phyloP scores from a whole-genome alignment of 2,329 filamentous ascomycete genomes.

The Claviceps maximensis region DNA sequence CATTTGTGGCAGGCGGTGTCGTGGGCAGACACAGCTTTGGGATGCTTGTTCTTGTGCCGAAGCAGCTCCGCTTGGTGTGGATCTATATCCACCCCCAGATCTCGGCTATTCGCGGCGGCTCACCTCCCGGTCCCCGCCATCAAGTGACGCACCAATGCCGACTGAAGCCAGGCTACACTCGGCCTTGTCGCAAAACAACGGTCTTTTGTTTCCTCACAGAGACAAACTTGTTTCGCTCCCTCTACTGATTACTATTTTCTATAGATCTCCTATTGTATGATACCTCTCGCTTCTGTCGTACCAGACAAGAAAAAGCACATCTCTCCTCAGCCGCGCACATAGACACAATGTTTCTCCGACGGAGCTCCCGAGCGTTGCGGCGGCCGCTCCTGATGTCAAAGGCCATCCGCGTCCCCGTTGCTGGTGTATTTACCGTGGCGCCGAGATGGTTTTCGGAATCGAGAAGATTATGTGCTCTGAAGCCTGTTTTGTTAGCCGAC shows the following conservation, averaged over 20 bases:
- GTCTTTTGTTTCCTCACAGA: too few relatives aligned
- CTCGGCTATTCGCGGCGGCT: conserved; percentile 25
- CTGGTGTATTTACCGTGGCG: conserved; percentile 15
- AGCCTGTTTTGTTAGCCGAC: conserved; percentile 71
- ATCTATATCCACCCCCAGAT: neutral
- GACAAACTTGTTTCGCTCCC: neutral
- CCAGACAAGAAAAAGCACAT: too few relatives aligned
- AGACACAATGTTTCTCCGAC: conserved; percentile 39
- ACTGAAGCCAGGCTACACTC: conserved; percentile 16
- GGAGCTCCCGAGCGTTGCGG: conserved; percentile 35
- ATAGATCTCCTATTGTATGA: too few relatives aligned
- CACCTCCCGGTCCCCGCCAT: conserved; percentile 5
- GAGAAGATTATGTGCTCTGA: conserved; percentile 42
- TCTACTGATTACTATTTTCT: neutral
- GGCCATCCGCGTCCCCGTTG: conserved; percentile 19
- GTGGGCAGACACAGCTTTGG: neutral
- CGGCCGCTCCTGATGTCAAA: conserved; percentile 37
- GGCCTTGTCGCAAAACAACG: neutral
- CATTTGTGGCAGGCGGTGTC: conserved; percentile 1
- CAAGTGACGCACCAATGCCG: conserved; percentile 21
- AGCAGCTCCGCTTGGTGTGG: too few relatives aligned
- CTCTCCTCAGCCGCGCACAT: neutral
- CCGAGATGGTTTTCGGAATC: conserved; percentile 39
- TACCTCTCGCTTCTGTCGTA: too few relatives aligned
- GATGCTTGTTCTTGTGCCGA: too few relatives aligned